These are phyloP conservation scores for Cornus florida DNA, from an alignment of 148 eudicot species.

Conservation along the genomic window DNA sequence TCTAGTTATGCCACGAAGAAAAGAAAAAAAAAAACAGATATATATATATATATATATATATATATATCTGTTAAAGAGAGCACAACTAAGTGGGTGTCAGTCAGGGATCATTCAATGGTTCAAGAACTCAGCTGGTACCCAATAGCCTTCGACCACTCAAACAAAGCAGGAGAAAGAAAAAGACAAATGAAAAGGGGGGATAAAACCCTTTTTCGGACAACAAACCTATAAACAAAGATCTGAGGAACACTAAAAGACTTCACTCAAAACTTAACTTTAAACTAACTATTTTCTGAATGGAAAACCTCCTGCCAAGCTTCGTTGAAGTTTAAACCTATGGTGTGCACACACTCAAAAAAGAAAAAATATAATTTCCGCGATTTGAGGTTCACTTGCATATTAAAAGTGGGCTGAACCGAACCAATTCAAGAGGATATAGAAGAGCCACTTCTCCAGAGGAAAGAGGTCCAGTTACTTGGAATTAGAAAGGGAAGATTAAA, in stretches of 20 bases:
- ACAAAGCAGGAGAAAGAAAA: too few species aligned
- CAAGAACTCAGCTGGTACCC: too few species aligned
- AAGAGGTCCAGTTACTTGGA: background rate
- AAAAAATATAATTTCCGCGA: background rate
- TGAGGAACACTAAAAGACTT: background rate
- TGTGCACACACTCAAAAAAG: too few species aligned
- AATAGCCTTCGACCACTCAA: too few species aligned
- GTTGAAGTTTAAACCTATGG: background rate
- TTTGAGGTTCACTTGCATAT: background rate
- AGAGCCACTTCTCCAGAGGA: background rate
- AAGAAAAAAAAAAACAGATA: too few species aligned
- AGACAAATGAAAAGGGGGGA: too few species aligned
- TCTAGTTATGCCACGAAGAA: background rate
- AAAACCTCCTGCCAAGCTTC: background rate
- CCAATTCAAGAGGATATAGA: background rate
- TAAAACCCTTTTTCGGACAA: too few species aligned
- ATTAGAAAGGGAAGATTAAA: conserved; percentile 2
- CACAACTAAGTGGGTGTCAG: too few species aligned
- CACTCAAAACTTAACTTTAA: background rate
- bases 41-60: too few species aligned
- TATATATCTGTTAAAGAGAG: too few species aligned
- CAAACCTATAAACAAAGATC: background rate
- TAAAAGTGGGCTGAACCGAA: background rate
- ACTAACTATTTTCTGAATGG: background rate
- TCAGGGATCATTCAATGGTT: too few species aligned